Evolutionary conservation across 805 yeast genomes (phyloP), one percentile per base, ranked within the genome.

Genomic region (Hyphopichia homilentoma): DNA sequence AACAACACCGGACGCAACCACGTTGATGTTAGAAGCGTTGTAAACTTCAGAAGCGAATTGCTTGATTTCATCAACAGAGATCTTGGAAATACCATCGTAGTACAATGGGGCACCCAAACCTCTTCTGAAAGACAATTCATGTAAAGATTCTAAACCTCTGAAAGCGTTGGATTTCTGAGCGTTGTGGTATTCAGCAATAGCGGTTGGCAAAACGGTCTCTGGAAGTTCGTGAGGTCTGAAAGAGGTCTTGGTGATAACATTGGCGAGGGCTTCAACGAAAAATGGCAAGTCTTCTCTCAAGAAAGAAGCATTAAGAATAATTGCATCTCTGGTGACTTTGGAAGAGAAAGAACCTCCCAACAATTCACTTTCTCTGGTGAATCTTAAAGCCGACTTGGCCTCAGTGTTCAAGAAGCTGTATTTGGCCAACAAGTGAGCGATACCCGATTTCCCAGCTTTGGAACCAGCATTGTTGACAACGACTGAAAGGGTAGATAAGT

Each of bases 281-380:
- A 80, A 93, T 39, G 97, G 97, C 54, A 93, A 77, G 59, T 81
- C 84, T 65, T 84, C 85, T 58, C 81, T 80, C 64, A 90, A 75
- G 70, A 93, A 93, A 48, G 75, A 73, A 39, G 97, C 81, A 47
- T 77, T 74, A 54, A 90, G 75, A 41, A 84, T 77, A 44, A 93
- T 76, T 50, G 81, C 71, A 59, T 93, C 97, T 71, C 96, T 83
- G 61, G 84, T 79, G 48, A 87, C 81, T 36, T 56, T 51, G 27
- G 95, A 70, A 30, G 73, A 55, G 61, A 87, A 76, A 39, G 63
- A 65, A 57, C 96, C 97, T 47, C 98, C 97, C 45, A 90, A 73
- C 45, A 93, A 77, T 70, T 90, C 98, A 32, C 89, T 69, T 69
- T 93, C 98, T 67, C 98, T 84, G 55, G 88, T 84, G 54, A 89